Percentiles rank a stretch among this genome's conserved stretches.
Evolutionary conservation across 1,139 yeast genomes (phyloP).

Genomic region (Hyphopichia burtonii): DNA sequence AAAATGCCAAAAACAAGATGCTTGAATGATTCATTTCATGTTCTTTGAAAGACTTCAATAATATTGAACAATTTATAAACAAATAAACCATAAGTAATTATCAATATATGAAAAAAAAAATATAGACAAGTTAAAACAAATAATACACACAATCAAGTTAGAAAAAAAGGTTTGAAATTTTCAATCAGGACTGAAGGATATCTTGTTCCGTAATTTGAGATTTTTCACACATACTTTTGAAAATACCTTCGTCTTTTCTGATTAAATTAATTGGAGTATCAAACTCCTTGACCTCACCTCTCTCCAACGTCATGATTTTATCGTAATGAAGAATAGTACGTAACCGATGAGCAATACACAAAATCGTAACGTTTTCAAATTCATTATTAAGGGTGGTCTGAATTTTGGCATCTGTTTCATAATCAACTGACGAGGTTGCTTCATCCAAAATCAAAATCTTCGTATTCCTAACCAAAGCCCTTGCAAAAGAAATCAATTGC

Average conservation of each 20-base stretch:
- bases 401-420: slow-evolving; percentile 52
- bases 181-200: no score
- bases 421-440: slow-evolving; percentile 58
- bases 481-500: slow-evolving; percentile 52
- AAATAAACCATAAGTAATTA: no score
- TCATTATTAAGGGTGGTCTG: slow-evolving; percentile 37
- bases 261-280: slow-evolving; percentile 26
- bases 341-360: slow-evolving; percentile 43
- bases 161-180: no score
- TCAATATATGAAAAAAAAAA: no score
- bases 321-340: slow-evolving; percentile 40
- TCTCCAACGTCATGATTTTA: slow-evolving; percentile 34
- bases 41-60: no score
- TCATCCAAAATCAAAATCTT: slow-evolving; percentile 54
- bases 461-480: slow-evolving; percentile 51
- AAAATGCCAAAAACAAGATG: no score
- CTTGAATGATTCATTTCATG: no score
- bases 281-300: slow-evolving; percentile 23
- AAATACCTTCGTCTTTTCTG: slow-evolving; percentile 27
- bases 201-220: slow-evolving; percentile 24
- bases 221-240: slow-evolving; percentile 40
- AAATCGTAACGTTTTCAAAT: slow-evolving; percentile 24
- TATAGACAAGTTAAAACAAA: no score
- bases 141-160: no score
- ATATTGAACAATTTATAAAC: no score